Percentiles rank a stretch among this genome's conserved stretches.
Evolutionary conservation across 805 yeast species (phyloP).

Genomic region (Ogataea pini): DNA sequence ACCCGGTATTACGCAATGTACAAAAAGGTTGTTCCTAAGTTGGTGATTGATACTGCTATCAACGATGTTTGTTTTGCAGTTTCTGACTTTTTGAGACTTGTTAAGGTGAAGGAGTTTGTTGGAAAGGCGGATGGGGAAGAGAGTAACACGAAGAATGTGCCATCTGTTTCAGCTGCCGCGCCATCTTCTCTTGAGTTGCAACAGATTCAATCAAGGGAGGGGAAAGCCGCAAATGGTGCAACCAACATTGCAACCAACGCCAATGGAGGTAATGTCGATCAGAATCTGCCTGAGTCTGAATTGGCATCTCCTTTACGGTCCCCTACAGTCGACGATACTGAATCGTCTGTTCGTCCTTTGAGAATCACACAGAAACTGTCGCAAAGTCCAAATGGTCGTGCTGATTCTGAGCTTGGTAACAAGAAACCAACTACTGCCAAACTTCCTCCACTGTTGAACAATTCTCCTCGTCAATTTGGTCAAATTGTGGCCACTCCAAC

Average conservation of each 20-base stretch:
- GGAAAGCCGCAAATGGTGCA: neutral
- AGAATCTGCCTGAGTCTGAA: conserved; percentile 6
- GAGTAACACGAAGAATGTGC: neutral
- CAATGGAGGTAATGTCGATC: conserved; percentile 4
- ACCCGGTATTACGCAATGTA: conserved; percentile 73
- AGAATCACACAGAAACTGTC: conserved; percentile 61
- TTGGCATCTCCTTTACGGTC: conserved; percentile 14
- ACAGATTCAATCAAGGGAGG: neutral
- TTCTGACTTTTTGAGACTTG: conserved; percentile 58
- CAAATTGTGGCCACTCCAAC: conserved; percentile 23
- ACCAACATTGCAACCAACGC: neutral
- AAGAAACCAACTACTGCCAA: conserved; percentile 10
- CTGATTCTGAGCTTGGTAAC: conserved; percentile 14
- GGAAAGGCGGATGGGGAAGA: neutral
- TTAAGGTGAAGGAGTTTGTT: conserved; percentile 40
- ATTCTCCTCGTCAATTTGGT: conserved; percentile 15
- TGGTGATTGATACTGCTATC: conserved; percentile 72
- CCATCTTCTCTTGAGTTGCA: neutral
- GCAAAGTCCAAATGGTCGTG: conserved; percentile 23
- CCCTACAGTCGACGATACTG: conserved; percentile 19
- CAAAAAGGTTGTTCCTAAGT: conserved; percentile 62
- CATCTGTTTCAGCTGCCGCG: neutral
- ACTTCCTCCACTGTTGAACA: conserved; percentile 8
- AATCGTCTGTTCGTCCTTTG: conserved; percentile 64
- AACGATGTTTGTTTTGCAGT: conserved; percentile 69